Base-by-base conservation (phyloP, 768 basidiomycete species). In the Tulasnella sp. region DNA sequence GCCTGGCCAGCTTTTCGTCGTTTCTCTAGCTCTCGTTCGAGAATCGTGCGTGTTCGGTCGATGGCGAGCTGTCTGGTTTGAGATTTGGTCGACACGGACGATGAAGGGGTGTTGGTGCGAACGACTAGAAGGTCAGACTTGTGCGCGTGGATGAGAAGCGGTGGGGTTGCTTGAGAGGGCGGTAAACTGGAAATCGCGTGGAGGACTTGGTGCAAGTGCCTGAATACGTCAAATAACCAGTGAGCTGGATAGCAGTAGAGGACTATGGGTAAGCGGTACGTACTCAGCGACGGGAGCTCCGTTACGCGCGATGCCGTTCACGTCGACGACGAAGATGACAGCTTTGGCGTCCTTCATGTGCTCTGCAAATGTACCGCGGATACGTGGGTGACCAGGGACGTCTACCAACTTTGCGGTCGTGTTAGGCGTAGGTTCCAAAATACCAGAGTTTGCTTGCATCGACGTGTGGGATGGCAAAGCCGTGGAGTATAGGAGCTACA, bases 11-110 rank as follows among this genome's bases (percentile, higher is more conserved):
- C 42, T 39, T 69, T 74, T 73, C 91, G 86, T 55, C 94, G 88
- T 83, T 93, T 94, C 82, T 94, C 92, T 6, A 95, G 87, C 82
- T 95, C 94, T 70, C 94, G 90, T 81, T 95, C 94, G 69, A 95
- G 89, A 79, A 95, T 88, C 7, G 89, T 89, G 74, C 89, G 90
- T 18, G 94, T 92, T 37, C 94, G 89, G 71, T 87, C 72, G n/a
- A 42, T 70, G 2, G 79, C 79, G 26, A 80, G 70, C 61, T 91
- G 87, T n/a, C 87, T 84, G 23, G 83, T 82, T 23, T 82, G 78
- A 7, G 84, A 81, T 5, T 81, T 85, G 16, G 84, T 83, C 4
- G 86, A 82, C 5, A 84, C 81, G 18, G 85, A 80, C 70, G 83
- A 81, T 2, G 87, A 79, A 23, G 88, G 84, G 32, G 84, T 81